A percentile compares a stretch with the other conserved stretches of the same genome.
These are phyloP conservation scores for Pseudozyma hubeiensis DNA, from an alignment of 1,284 basidiomycete species.

Conservation along the genomic window DNA sequence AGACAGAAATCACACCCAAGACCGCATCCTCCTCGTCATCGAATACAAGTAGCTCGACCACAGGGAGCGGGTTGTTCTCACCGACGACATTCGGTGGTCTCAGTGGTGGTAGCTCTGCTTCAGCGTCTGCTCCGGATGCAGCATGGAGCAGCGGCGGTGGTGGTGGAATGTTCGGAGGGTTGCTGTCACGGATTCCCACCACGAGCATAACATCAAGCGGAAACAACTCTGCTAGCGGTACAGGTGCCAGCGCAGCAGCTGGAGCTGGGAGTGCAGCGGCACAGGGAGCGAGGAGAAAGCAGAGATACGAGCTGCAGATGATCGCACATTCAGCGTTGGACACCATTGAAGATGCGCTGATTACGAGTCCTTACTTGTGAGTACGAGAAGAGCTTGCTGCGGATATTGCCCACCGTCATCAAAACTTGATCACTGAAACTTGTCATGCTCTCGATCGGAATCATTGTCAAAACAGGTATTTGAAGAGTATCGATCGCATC, in stretches of 20 bases:
- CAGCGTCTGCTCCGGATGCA: not conserved
- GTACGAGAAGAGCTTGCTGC: constrained; percentile 9
- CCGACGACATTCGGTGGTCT: not conserved
- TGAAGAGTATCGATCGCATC: constrained; percentile 63
- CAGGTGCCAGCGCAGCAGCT: not conserved
- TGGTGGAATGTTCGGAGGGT: constrained; percentile 34
- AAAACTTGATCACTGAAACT: not conserved
- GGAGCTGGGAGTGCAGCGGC: not conserved
- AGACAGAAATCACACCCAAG: constrained; percentile 61
- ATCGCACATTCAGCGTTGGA: constrained; percentile 66
- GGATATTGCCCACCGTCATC: too few species aligned
- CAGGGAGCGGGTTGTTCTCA: constrained; percentile 2
- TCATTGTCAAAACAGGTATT: constrained; percentile 41
- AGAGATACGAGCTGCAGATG: constrained; percentile 63
- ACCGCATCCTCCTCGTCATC: constrained; percentile 22
- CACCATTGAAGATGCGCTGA: constrained; percentile 61
- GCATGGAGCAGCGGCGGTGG: constrained; percentile 14
- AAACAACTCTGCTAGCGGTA: not conserved
- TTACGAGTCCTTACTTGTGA: constrained; percentile 54
- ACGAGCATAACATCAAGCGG: constrained; percentile 3
- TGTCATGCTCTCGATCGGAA: not conserved
- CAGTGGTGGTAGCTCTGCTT: not conserved
- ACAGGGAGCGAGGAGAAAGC: constrained; percentile 14
- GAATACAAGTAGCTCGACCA: constrained; percentile 16
- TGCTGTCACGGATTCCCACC: constrained; percentile 33